phyloP scores from a whole-genome alignment of 257 asterid genomes.

The Eucommia ulmoides region DNA sequence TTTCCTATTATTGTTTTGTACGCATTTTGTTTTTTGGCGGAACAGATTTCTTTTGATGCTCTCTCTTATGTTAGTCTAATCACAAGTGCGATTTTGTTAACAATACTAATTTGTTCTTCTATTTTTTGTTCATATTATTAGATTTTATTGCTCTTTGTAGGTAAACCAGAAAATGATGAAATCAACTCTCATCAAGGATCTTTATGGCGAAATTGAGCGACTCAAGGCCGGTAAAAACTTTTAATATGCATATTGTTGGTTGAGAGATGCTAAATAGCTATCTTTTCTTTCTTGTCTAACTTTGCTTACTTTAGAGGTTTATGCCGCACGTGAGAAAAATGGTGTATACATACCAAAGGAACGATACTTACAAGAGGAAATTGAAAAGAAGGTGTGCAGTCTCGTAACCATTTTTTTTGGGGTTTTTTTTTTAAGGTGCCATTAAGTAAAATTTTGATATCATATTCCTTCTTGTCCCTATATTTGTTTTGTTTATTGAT shows the following conservation, averaged over 20 bases:
- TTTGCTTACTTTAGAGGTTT: slow-evolving; percentile 40
- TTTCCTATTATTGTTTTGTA: no score
- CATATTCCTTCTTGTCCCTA: not conserved
- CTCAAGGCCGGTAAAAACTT: slow-evolving; percentile 49
- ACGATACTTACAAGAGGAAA: slow-evolving; percentile 70
- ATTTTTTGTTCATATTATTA: not conserved
- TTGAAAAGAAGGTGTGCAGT: slow-evolving; percentile 71
- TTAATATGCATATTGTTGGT: not conserved
- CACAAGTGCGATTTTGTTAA: not conserved
- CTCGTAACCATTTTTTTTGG: no score
- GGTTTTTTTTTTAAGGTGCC: no score
- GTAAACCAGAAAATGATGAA: slow-evolving; percentile 92
- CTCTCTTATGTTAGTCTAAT: not conserved
- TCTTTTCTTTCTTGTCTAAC: slow-evolving; percentile 1
- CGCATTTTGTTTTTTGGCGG: no score
- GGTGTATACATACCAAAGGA: slow-evolving; percentile 89
- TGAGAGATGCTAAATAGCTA: not conserved
- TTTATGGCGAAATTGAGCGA: slow-evolving; percentile 70
- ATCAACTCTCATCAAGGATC: slow-evolving; percentile 62
- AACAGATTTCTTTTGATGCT: no score
- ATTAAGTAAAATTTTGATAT: no score
- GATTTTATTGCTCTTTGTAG: slow-evolving; percentile 18
- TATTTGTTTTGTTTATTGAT: not conserved
- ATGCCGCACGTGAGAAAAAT: slow-evolving; percentile 78
- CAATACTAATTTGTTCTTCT: not conserved